Evolutionary conservation across 164 flowering plant species (phyloP), one percentile per base, ranked within the genome.

Genomic region (Berberis thunbergii): DNA sequence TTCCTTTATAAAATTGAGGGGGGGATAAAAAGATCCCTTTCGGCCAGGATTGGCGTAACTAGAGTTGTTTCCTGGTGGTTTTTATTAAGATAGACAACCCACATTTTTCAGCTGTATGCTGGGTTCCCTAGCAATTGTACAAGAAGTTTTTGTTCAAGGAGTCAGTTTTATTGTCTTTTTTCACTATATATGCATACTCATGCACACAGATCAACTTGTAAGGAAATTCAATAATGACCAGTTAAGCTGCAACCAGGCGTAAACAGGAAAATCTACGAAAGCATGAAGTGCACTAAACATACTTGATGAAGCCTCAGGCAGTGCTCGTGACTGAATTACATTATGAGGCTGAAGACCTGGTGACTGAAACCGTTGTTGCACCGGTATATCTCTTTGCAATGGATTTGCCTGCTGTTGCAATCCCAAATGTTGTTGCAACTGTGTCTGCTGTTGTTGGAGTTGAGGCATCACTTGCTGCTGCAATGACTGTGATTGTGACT

Each of bases 301-400:
- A 90, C 98, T 78, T 67, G 93, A 75, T 71, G 96, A 76, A 38
- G 83, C 86, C 66, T 88, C 97, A 3, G 90, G 80, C 65, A 73
- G 75, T 46, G 64, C 69, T 78, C 96, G 90, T 9, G 88, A 62
- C 68, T 84, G 98, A 75, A 83, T 77, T 41, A 75, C 70, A 69
- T 70, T 79, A 64, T 79, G 91, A 43, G 73, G 73, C 58, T 83
- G 91, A 68, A 86, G 84, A 57, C 78, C 80, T 41, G 89, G 64
- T 54, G 76, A 60, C 67, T 80, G 93, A 72, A 85, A 70, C 71
- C 92, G 80, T 69, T 88, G 96, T 64, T 78, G 93, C 81, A 26
- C 26, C 26, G 26, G 26, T 26, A 84, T 72, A 57, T 88, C 86
- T 11, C 80, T 77, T 63, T 79, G 91, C 49, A 85, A 58, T n/a